These are phyloP conservation scores for Candida bentonensis DNA, from an alignment of 805 yeast genomes.

Conservation along the genomic window DNA sequence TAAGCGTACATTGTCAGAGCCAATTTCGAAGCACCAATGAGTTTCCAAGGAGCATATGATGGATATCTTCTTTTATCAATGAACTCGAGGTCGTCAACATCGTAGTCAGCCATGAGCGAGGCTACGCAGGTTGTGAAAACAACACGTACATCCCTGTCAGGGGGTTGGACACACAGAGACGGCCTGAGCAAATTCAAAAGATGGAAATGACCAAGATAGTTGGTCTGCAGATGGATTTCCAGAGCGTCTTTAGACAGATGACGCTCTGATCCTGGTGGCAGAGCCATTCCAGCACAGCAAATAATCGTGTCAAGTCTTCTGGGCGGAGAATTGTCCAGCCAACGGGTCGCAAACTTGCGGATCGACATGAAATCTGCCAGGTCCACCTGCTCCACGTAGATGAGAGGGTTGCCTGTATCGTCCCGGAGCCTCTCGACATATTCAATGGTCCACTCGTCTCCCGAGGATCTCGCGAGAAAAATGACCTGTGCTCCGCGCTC, in stretches of 20 bases:
- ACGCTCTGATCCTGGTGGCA: constrained; percentile 58
- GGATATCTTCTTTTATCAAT: constrained; percentile 44
- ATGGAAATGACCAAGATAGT: constrained; percentile 72
- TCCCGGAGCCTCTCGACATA: constrained; percentile 67
- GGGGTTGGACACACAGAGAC: constrained; percentile 74
- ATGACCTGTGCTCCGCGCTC: constrained; percentile 74
- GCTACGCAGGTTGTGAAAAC: constrained; percentile 66
- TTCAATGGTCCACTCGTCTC: constrained; percentile 68
- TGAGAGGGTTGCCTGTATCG: constrained; percentile 50
- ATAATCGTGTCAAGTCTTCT: constrained; percentile 82
- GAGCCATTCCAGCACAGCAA: constrained; percentile 73
- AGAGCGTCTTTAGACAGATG: constrained; percentile 66
- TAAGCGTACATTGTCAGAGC: constrained; percentile 60
- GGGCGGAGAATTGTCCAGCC: constrained; percentile 87
- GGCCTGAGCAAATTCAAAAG: constrained; percentile 71
- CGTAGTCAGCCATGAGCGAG: constrained; percentile 59
- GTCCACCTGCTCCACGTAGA: constrained; percentile 88
- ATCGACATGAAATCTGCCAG: constrained; percentile 58
- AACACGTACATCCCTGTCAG: constrained; percentile 86
- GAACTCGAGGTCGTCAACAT: constrained; percentile 52
- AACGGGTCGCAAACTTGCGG: constrained; percentile 81
- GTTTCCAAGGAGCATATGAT: constrained; percentile 48
- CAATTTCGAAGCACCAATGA: constrained; percentile 72
- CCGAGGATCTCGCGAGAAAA: constrained; percentile 45
- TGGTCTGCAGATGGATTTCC: constrained; percentile 72